A percentile compares a stretch with the other conserved stretches of the same genome.
Evolutionary conservation across 441 rosid genomes (phyloP).

Genomic region (Erysimum cheiri): DNA sequence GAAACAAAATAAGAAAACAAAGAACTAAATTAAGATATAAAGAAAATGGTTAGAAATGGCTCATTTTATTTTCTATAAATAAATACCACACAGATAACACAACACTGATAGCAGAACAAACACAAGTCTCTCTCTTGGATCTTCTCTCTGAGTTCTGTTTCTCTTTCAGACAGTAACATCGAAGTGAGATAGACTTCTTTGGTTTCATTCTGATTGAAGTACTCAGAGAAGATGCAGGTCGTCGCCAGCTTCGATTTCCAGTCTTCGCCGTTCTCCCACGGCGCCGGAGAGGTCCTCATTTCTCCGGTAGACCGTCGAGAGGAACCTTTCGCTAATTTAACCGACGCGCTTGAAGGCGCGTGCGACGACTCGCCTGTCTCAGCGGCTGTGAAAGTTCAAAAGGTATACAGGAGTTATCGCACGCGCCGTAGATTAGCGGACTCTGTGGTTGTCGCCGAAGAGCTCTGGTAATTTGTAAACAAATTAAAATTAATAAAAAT

Average conservation of each 20-base stretch:
- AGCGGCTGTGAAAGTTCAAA: constrained; percentile 81
- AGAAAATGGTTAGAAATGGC: constrained; percentile 7
- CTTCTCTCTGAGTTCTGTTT: background rate
- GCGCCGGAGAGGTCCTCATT: constrained; percentile 40
- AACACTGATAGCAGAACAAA: constrained; percentile 22
- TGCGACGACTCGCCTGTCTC: constrained; percentile 43
- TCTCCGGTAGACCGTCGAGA: constrained; percentile 32
- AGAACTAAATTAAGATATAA: background rate
- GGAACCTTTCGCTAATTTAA: background rate
- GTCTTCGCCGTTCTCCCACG: constrained; percentile 36
- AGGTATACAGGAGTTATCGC: constrained; percentile 86
- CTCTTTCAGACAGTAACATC: constrained; percentile 25
- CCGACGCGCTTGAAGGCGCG: constrained; percentile 39
- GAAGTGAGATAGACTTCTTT: constrained; percentile 1
- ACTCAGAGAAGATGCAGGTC: constrained; percentile 35
- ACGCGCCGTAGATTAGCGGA: constrained; percentile 92
- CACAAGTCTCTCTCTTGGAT: constrained; percentile 23
- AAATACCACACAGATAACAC: constrained; percentile 6
- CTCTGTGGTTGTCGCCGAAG: constrained; percentile 91
- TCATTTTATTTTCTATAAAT: constrained; percentile 14
- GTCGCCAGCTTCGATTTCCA: constrained; percentile 35
- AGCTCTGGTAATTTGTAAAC: too few species aligned
- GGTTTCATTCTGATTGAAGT: background rate
- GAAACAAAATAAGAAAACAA: background rate
- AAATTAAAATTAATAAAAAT: too few species aligned